These are phyloP conservation scores for Cocos nucifera DNA, from an alignment of 176 grass and related monocot genomes.

Conservation along the genomic window DNA sequence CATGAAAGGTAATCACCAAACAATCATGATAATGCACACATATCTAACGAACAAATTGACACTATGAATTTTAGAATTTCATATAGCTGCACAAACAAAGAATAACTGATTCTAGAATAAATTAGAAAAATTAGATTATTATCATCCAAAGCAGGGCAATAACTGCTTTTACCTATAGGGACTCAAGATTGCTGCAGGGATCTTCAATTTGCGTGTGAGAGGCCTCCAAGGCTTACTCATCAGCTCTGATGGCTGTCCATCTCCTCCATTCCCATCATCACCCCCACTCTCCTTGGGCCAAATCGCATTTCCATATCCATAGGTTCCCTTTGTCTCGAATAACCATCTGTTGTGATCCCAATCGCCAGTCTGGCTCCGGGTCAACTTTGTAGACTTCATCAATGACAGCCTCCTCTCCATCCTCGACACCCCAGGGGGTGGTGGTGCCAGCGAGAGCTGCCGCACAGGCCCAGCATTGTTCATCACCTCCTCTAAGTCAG, in stretches of 20 bases:
- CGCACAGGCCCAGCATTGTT: neutral
- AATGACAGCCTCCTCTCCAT: constrained; percentile 77
- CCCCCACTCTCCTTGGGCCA: constrained; percentile 71
- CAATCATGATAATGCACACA: too few species aligned
- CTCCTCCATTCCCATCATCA: constrained; percentile 27
- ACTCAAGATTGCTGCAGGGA: constrained; percentile 67
- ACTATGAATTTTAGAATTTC: too few species aligned
- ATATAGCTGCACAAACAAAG: too few species aligned
- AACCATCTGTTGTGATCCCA: constrained; percentile 96
- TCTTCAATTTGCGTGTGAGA: constrained; percentile 72
- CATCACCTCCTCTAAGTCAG: constrained; percentile 60
- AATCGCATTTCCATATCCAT: constrained; percentile 97
- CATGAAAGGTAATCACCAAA: too few species aligned
- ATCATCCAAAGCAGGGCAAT: neutral
- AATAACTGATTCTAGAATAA: too few species aligned
- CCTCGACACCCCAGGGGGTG: constrained; percentile 38
- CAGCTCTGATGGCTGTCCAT: constrained; percentile 55
- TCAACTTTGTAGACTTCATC: constrained; percentile 69
- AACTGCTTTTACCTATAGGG: constrained; percentile 56
- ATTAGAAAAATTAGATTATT: too few species aligned
- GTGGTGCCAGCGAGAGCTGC: constrained; percentile 46
- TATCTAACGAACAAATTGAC: too few species aligned
- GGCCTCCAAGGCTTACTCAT: constrained; percentile 85
- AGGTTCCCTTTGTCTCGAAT: constrained; percentile 91
- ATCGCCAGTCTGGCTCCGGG: constrained; percentile 71